These are phyloP conservation scores for Arthonia radiata DNA, from an alignment of 495 filamentous ascomycete species.

Conservation along the genomic window DNA sequence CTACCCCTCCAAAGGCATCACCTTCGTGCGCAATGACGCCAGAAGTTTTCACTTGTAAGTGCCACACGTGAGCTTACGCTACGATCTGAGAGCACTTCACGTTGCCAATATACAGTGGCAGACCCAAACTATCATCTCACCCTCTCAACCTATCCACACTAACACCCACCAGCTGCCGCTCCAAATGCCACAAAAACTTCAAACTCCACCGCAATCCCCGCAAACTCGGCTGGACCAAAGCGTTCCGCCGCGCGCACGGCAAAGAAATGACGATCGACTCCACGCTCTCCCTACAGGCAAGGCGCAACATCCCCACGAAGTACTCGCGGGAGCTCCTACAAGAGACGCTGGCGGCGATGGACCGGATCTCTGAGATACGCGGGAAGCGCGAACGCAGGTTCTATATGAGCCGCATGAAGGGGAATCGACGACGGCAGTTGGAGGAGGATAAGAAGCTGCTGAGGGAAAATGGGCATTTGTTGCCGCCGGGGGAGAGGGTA, in stretches of 20 bases:
- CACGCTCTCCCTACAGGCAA: constrained; percentile 72
- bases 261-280: constrained; percentile 91
- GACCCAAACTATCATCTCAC: neutral
- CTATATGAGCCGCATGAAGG: constrained; percentile 77
- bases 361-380: constrained; percentile 71
- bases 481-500: constrained; percentile 23
- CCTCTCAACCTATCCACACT: constrained; percentile 42
- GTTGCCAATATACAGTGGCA: no score
- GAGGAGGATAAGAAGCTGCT: constrained; percentile 68
- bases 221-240: constrained; percentile 74
- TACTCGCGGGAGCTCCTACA: constrained; percentile 81
- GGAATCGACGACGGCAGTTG: constrained; percentile 58
- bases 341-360: constrained; percentile 75
- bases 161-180: constrained; percentile 47
- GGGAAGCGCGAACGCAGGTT: constrained; percentile 61
- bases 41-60: no score
- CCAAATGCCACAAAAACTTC: constrained; percentile 94
- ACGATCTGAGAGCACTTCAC: no score
- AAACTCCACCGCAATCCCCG: constrained; percentile 39
- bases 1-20: constrained; percentile 49
- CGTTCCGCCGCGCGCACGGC: constrained; percentile 49
- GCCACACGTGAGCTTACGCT: no score
- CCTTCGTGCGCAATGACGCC: no score
- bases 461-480: constrained; percentile 69
- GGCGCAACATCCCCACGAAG: constrained; percentile 80